Evolutionary conservation across 257 asterid genomes (phyloP), one percentile per base, ranked within the genome.

Genomic region (Anisodus acutangulus): DNA sequence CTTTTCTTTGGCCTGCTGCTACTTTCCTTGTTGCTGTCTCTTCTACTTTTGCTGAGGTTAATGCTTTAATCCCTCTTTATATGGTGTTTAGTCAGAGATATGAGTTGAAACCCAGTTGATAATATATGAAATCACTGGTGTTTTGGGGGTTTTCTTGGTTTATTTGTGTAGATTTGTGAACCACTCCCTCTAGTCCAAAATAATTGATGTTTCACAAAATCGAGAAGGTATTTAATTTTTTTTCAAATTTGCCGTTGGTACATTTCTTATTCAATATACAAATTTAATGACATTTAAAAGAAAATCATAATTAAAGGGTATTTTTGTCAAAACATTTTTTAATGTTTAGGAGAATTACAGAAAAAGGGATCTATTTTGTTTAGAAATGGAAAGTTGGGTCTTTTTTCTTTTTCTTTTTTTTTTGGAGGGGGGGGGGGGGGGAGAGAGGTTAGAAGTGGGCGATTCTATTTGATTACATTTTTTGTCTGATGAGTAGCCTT

Each of bases 1-100:
- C 99, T 15, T 91, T 94, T 57, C 94, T 94, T 35, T 95, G 98
- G 99, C 97, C 99, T 49, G 94, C 91, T 83, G 97, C 99, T 22
- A 88, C 89, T 80, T 86, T 88, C 9, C 89, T 87, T 8, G 88
- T 85, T 17, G 91, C 85, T 55, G 63, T 91, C 12, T 94, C 98
- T 67, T 89, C 95, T 85, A 94, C 96, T 19, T 95, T 93, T 71
- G 17, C 88, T 17, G 87, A 95, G 98, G 99, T 89, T 2, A 4
- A 5, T 59, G 8, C 15, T 55, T 55, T 4, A 31, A 31, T 67
- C 2, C 17, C 45, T 67, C 31, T 4, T 41, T n/a, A 15, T 39
- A 39, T 79, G n/a, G 6, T 54, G 64, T 26, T 26, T 26, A 26
- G 31, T 26, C 31, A 26, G 31, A 26, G 0, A 26, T 26, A 26